Evolutionary conservation across 2,329 filamentous ascomycete species (phyloP), one percentile per base, ranked within the genome.

Genomic region (Venturia pyrina): DNA sequence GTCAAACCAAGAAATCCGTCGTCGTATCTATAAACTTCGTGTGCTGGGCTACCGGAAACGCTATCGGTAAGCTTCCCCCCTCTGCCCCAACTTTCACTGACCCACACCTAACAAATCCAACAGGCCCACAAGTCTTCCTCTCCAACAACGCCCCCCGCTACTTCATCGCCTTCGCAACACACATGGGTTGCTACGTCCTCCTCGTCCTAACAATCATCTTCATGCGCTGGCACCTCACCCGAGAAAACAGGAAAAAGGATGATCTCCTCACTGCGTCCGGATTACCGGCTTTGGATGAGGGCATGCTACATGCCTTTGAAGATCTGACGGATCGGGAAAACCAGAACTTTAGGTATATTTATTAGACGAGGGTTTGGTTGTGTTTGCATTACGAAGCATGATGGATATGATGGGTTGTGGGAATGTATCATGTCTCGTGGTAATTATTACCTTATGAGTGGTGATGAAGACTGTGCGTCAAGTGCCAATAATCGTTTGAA

Each of bases 1-100:
- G 89, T 0, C 87, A 89, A 70, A 91, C 88, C 1, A 91, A 91
- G 77, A 90, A 90, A 74, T 82, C 83, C 0, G 82, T 87, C 11
- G 85, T 84, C 7, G 83, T 90, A 3, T 86, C 88, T 6, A 81
- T 85, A 69, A 90, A 89, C 74, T 90, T 91, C 71, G 80, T 90
- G 68, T 82, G 85, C 53, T 90, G 87, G 87, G 82, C 85, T 24
- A 81, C 83, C 0, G 88, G 88, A 0, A 90, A 90, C 69, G 83
- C 87, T 1, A 85, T 88, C 60, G 87, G 84, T 77, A 76, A 72
- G 73, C 75, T 65, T 70, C 59, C 21, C 28, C 63, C 21, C 40
- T 67, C 21, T n/a, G 17, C 6, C 41, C 17, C 24, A 32, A 15
- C 48, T 43, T 43, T 41, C 40, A 3, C 60, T 40, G 37, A 41